These are phyloP conservation scores for Austroboletus novae-zelandiae DNA, from an alignment of 1,284 basidiomycete genomes.

Conservation along the genomic window DNA sequence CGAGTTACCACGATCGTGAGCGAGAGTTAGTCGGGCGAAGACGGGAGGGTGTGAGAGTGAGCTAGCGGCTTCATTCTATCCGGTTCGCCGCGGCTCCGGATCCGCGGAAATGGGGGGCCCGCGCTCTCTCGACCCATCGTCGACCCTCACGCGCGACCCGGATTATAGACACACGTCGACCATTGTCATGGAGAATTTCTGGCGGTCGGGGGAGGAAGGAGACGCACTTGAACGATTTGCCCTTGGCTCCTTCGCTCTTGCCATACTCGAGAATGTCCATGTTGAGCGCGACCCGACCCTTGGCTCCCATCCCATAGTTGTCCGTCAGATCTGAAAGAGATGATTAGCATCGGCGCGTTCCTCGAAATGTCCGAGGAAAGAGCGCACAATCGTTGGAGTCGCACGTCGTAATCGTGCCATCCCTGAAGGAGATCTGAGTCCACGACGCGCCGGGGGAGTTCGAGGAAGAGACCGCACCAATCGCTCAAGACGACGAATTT, in stretches of 20 bases:
- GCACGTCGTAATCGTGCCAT: slow-evolving; percentile 88
- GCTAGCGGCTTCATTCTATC: neutral
- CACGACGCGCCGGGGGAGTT: neutral
- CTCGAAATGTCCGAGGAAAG: neutral
- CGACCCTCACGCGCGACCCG: neutral
- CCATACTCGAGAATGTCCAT: slow-evolving; percentile 43
- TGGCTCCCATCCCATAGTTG: slow-evolving; percentile 46
- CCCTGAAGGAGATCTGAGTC: slow-evolving; percentile 50
- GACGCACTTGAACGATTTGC: slow-evolving; percentile 17
- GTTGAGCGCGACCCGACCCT: slow-evolving; percentile 21
- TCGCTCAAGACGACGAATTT: slow-evolving; percentile 86
- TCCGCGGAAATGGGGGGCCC: slow-evolving; percentile 5
- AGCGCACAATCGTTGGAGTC: slow-evolving; percentile 87
- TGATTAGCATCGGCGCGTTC: neutral
- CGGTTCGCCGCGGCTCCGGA: neutral
- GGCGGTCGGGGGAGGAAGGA: neutral
- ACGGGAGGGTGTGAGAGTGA: slow-evolving; percentile 3
- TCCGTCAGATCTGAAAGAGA: slow-evolving; percentile 67
- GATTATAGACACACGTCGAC: neutral
- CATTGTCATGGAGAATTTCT: neutral
- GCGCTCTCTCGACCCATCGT: neutral
- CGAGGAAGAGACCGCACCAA: slow-evolving; percentile 54
- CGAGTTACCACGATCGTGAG: slow-evolving; percentile 18
- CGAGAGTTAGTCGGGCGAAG: neutral
- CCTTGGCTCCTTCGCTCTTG: slow-evolving; percentile 37